These are phyloP conservation scores for Saccharomycopsis capsularis DNA, from an alignment of 805 yeast genomes.

Conservation along the genomic window DNA sequence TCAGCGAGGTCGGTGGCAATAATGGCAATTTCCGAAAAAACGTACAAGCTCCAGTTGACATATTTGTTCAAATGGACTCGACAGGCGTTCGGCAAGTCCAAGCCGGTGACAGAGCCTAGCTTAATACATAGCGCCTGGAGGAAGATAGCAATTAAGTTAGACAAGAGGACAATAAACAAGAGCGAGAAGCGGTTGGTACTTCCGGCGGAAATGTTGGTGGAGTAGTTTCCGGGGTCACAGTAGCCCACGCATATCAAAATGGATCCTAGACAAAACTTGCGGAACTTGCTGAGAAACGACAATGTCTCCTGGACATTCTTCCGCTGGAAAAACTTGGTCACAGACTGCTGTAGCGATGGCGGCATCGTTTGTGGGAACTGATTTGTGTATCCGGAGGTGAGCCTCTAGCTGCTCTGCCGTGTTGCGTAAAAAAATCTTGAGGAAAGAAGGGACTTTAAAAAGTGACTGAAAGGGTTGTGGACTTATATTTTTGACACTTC, in stretches of 20 bases:
- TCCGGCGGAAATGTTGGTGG: slow-evolving; percentile 88
- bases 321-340: too few relatives aligned
- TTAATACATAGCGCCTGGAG: slow-evolving; percentile 78
- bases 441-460: too few relatives aligned
- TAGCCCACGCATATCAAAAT: slow-evolving; percentile 65
- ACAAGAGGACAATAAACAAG: slow-evolving; percentile 65
- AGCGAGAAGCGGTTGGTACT: slow-evolving; percentile 72
- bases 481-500: too few relatives aligned
- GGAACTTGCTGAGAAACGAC: too few relatives aligned
- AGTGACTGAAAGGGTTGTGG: too few relatives aligned
- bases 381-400: too few relatives aligned
- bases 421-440: too few relatives aligned
- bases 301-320: too few relatives aligned
- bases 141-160: slow-evolving; percentile 77
- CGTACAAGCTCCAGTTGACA: slow-evolving; percentile 57
- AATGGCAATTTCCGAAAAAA: slow-evolving; percentile 79
- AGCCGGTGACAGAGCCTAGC: slow-evolving; percentile 83
- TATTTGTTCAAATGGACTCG: slow-evolving; percentile 59
- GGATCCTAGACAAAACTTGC: slow-evolving; percentile 8
- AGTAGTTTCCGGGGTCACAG: slow-evolving; percentile 91
- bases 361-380: too few relatives aligned
- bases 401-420: too few relatives aligned
- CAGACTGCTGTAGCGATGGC: too few relatives aligned
- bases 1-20: slow-evolving; percentile 94
- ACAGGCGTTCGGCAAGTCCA: slow-evolving; percentile 82